Conservation (phyloP, 2,329 filamentous ascomycete genomes). For the Huntiella savannae region DNA sequence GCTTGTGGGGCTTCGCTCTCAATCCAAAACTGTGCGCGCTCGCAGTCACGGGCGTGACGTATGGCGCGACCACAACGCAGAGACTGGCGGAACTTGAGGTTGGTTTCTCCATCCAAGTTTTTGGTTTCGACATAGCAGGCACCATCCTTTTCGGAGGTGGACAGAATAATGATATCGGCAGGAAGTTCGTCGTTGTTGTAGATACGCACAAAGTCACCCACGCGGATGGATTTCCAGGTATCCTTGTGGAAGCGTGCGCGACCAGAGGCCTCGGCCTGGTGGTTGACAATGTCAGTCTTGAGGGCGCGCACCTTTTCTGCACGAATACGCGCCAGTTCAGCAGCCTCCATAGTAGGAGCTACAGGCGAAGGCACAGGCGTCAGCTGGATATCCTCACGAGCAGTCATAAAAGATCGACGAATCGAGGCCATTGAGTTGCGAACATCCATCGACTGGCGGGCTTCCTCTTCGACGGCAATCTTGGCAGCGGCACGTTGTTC, state of each 20-base stretch:
- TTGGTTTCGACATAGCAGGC: conserved; percentile 97
- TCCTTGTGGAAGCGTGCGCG: conserved; percentile 80
- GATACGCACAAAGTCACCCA: conserved; percentile 88
- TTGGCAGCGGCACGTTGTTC: conserved; percentile 31
- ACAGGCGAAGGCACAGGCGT: conserved; percentile 45
- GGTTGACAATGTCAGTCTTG: conserved; percentile 51
- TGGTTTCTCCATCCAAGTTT: conserved; percentile 94
- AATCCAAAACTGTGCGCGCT: conserved; percentile 67
- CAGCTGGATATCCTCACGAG: conserved; percentile 57
- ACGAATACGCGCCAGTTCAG: conserved; percentile 16
- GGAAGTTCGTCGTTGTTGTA: conserved; percentile 94
- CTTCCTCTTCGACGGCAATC: conserved; percentile 26
- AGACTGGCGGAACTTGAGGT: conserved; percentile 84
- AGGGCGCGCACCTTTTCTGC: conserved; percentile 24
- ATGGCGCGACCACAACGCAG: conserved; percentile 68
- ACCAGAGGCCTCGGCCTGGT: conserved; percentile 41
- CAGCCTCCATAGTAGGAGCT: conserved; percentile 32
- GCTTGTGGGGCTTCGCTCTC: conserved; percentile 84
- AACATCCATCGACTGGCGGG: conserved; percentile 37
- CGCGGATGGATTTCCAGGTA: conserved; percentile 84
- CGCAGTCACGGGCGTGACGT: conserved; percentile 81
- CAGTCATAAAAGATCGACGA: conserved; percentile 32
- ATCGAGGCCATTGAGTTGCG: conserved; percentile 26
- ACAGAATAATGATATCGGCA: conserved; percentile 77
- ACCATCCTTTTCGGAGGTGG: conserved; percentile 84